Evolutionary conservation across 1,284 basidiomycete species (phyloP).

Genomic region (Ceratobasidium sp.): DNA sequence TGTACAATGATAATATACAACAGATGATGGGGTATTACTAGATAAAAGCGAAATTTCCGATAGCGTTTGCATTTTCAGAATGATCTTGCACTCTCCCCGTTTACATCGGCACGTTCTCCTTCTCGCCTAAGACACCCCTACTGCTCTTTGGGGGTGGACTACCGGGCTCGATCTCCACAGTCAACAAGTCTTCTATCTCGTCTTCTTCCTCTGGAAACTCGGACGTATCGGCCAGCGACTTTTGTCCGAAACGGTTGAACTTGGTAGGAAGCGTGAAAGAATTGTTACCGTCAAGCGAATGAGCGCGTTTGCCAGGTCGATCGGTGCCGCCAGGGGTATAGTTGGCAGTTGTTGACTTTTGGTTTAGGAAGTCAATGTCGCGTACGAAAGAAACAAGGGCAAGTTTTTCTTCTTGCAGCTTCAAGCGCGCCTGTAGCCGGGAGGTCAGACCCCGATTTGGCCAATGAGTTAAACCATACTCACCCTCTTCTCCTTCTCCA

Average conservation of each 20-base stretch:
- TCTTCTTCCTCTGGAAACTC: constrained; percentile 29
- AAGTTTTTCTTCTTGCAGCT: constrained; percentile 79
- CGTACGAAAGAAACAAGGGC: constrained; percentile 81
- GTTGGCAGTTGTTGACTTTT: constrained; percentile 27
- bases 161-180: constrained; percentile 14
- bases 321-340: constrained; percentile 32
- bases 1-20: constrained; percentile 4
- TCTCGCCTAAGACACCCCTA: constrained; percentile 16
- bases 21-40: neutral
- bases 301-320: constrained; percentile 32
- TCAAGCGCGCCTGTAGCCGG: constrained; percentile 63
- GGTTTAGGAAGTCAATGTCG: constrained; percentile 70
- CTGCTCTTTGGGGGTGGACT: constrained; percentile 9
- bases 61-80: neutral
- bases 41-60: neutral
- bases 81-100: neutral
- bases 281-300: constrained; percentile 31
- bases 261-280: constrained; percentile 26
- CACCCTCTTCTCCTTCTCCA: constrained; percentile 81
- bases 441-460: neutral
- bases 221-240: constrained; percentile 14
- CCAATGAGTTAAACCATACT: constrained; percentile 49
- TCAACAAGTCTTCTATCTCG: constrained; percentile 38
- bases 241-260: constrained; percentile 22
- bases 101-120: constrained; percentile 40